These are phyloP conservation scores for Dunaliella salina DNA, from an alignment of 163 green algal genomes.

Conservation along the genomic window DNA sequence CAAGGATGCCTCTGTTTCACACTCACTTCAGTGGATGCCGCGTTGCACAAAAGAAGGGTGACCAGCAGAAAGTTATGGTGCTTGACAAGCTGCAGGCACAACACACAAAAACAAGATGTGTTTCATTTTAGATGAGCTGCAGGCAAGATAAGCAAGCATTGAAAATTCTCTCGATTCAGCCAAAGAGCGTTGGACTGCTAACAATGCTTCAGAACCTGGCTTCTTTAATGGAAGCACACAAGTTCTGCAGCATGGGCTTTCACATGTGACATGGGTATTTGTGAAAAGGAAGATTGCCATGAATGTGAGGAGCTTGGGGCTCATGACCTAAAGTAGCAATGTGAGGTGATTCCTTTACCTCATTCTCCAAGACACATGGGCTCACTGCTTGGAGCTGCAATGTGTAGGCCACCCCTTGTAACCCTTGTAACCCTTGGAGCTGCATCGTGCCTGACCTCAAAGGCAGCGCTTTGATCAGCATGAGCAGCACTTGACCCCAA, in stretches of 20 bases:
- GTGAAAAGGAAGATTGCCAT: too few relatives aligned
- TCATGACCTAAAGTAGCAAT: too few relatives aligned
- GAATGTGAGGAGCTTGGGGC: too few relatives aligned
- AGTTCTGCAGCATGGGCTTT: too few relatives aligned
- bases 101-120: not conserved
- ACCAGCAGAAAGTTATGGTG: conserved; percentile 83
- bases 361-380: too few relatives aligned
- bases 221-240: too few relatives aligned
- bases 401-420: not conserved
- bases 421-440: not conserved
- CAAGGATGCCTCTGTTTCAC: not conserved
- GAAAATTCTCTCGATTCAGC: not conserved
- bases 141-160: not conserved
- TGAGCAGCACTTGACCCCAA: not conserved
- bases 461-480: not conserved
- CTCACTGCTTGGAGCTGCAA: too few relatives aligned
- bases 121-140: not conserved
- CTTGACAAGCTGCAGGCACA: conserved; percentile 50
- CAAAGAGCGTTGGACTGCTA: not conserved
- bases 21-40: conserved; percentile 69
- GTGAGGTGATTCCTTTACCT: too few relatives aligned
- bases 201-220: not conserved
- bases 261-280: too few relatives aligned
- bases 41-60: conserved; percentile 90
- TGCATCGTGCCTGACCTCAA: not conserved